phyloP scores from a whole-genome alignment of 1,139 yeast genomes.

The Yamadazyma friedrichii region DNA sequence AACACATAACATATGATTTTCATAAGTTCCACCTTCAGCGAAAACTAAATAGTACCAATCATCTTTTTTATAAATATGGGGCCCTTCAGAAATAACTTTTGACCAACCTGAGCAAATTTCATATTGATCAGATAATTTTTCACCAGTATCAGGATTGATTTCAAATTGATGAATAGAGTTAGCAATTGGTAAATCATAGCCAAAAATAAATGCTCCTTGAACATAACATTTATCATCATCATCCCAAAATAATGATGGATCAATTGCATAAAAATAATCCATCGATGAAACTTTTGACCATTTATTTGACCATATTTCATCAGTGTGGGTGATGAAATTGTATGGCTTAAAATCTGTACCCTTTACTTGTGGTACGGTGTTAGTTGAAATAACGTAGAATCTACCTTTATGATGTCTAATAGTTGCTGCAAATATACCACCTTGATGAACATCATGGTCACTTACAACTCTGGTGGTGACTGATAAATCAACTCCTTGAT shows the following conservation, averaged over 20 bases:
- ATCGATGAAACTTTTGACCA: constrained; percentile 10
- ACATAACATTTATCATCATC: constrained; percentile 11
- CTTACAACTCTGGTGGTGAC: constrained; percentile 5
- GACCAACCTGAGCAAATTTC: constrained; percentile 13
- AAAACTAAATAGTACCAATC: constrained; percentile 10
- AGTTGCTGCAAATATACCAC: constrained; percentile 11
- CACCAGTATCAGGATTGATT: constrained; percentile 11
- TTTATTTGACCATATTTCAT: constrained; percentile 11
- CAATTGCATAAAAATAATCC: constrained; percentile 12
- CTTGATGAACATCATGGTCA: constrained; percentile 5
- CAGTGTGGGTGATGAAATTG: constrained; percentile 11
- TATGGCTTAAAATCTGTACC: constrained; percentile 9
- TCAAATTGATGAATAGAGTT: constrained; percentile 12
- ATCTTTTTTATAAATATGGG: constrained; percentile 11
- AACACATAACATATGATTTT: constrained; percentile 11
- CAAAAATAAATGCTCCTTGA: constrained; percentile 12
- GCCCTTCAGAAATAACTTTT: constrained; percentile 11
- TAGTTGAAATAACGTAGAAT: constrained; percentile 11
- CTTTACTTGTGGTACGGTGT: constrained; percentile 6
- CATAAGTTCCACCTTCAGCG: constrained; percentile 13
- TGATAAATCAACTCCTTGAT: constrained; percentile 9
- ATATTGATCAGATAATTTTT: constrained; percentile 10
- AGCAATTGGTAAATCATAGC: constrained; percentile 11
- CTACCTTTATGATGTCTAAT: constrained; percentile 12
- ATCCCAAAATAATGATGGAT: constrained; percentile 10